Percentiles rank a stretch among this genome's conserved stretches.
phyloP scores from a whole-genome alignment of 1,284 basidiomycete species.

The Polyporus tsugae region DNA sequence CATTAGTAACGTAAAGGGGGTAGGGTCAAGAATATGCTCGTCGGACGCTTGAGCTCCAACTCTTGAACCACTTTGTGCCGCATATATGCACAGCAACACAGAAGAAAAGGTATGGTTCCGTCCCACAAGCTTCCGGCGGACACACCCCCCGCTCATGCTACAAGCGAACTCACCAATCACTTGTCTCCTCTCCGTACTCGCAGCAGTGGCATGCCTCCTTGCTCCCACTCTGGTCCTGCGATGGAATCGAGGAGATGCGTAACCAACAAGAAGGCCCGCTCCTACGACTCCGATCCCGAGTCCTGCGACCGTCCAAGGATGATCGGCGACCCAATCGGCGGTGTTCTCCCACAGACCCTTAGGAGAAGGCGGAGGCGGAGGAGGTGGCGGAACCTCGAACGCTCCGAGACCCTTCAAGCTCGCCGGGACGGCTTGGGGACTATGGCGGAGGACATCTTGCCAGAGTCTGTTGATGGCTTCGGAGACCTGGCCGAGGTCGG shows the following conservation, averaged over 20 bases:
- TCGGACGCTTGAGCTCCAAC: background rate
- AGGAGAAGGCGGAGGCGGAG: slow-evolving; percentile 61
- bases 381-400: slow-evolving; percentile 71
- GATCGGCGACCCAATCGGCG: slow-evolving; percentile 58
- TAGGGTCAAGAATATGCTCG: background rate
- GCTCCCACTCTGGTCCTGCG: slow-evolving; percentile 33
- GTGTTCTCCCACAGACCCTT: slow-evolving; percentile 54
- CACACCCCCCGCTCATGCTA: background rate
- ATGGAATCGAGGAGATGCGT: slow-evolving; percentile 43
- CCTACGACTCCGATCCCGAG: slow-evolving; percentile 64
- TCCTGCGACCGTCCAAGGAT: slow-evolving; percentile 67
- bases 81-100: background rate
- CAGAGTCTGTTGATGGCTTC: slow-evolving; percentile 75
- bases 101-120: background rate
- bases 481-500: slow-evolving; percentile 67
- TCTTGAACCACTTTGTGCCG: background rate
- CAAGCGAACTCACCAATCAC: slow-evolving; percentile 62
- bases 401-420: slow-evolving; percentile 70
- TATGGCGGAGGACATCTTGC: slow-evolving; percentile 81
- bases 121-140: slow-evolving; percentile 1
- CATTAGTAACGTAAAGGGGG: slow-evolving; percentile 6
- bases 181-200: slow-evolving; percentile 61
- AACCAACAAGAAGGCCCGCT: slow-evolving; percentile 65
- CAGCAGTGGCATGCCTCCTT: slow-evolving; percentile 45
- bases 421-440: slow-evolving; percentile 64